Percentiles rank a stretch among this genome's conserved stretches.
Conservation (phyloP, 805 yeast genomes). For the Yarrowia deformans region DNA sequence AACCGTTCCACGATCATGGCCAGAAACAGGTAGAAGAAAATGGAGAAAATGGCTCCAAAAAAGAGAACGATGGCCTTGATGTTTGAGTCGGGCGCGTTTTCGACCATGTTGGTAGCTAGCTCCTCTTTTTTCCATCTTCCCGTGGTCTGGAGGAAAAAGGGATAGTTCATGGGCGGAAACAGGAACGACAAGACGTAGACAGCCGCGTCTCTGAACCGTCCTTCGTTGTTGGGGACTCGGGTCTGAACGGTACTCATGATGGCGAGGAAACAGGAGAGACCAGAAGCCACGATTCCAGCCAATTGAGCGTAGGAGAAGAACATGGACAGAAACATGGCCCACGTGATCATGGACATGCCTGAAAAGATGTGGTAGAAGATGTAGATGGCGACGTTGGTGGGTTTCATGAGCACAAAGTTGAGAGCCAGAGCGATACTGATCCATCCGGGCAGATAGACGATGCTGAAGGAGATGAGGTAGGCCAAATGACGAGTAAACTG, state of each 20-base stretch:
- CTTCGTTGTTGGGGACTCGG: conserved; percentile 43
- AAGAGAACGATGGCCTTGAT: conserved; percentile 46
- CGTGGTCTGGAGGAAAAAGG: conserved; percentile 48
- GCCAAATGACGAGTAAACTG: conserved; percentile 46
- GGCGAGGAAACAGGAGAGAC: conserved; percentile 48
- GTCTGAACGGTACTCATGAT: conserved; percentile 49
- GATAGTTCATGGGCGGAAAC: conserved; percentile 52
- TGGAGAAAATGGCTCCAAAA: conserved; percentile 49
- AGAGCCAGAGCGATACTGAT: conserved; percentile 47
- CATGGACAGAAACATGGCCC: conserved; percentile 48
- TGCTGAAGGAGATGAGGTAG: conserved; percentile 47
- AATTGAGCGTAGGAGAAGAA: conserved; percentile 49
- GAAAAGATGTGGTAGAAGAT: conserved; percentile 49
- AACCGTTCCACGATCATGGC: conserved; percentile 46
- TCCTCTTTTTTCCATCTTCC: conserved; percentile 48
- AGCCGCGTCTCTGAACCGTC: conserved; percentile 45
- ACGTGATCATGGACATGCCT: conserved; percentile 50
- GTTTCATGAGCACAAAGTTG: conserved; percentile 45
- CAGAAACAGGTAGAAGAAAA: conserved; percentile 46
- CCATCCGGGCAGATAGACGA: conserved; percentile 50
- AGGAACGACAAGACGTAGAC: conserved; percentile 48
- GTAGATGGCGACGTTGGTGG: conserved; percentile 45
- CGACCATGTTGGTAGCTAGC: conserved; percentile 44
- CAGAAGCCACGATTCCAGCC: conserved; percentile 51
- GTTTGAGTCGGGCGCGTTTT: conserved; percentile 47